These are phyloP conservation scores for Xylariaceae sp. DNA, from an alignment of 2,329 filamentous ascomycete genomes.

Conservation along the genomic window DNA sequence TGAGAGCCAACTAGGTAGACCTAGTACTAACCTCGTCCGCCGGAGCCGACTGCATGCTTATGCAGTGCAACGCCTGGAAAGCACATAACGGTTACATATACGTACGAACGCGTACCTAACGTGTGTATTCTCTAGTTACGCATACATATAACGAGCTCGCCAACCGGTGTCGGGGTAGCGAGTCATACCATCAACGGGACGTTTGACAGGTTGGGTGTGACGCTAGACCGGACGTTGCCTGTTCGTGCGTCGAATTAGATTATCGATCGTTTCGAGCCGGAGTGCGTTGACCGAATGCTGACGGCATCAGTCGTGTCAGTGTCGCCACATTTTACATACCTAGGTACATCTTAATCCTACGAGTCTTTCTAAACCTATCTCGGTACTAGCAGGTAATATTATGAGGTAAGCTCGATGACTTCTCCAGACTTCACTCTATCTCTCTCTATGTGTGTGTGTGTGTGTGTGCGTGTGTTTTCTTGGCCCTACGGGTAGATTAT, in stretches of 20 bases:
- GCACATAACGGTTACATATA: not conserved
- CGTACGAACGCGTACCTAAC: too few relatives aligned
- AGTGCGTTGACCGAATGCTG: not conserved
- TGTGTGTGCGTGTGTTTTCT: too few relatives aligned
- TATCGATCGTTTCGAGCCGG: not conserved
- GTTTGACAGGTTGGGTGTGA: conserved; percentile 4
- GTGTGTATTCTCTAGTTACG: not conserved
- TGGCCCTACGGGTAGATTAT: too few relatives aligned
- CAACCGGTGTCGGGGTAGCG: conserved; percentile 1
- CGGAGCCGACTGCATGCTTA: not conserved
- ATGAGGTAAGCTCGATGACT: too few relatives aligned
- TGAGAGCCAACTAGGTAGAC: too few relatives aligned
- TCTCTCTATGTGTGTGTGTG: too few relatives aligned
- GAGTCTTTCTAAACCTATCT: too few relatives aligned
- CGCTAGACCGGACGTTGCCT: conserved; percentile 2
- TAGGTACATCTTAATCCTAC: not conserved
- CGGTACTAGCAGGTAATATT: too few relatives aligned
- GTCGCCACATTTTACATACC: not conserved
- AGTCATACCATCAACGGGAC: conserved; percentile 1
- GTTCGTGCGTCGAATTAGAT: not conserved
- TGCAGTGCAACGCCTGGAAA: not conserved
- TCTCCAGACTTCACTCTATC: too few relatives aligned
- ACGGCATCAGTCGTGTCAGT: too few relatives aligned
- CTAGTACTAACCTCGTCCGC: not conserved
- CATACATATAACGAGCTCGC: conserved; percentile 11